phyloP scores from a whole-genome alignment of 176 grass and related monocot genomes.

The Musa acuminata region DNA sequence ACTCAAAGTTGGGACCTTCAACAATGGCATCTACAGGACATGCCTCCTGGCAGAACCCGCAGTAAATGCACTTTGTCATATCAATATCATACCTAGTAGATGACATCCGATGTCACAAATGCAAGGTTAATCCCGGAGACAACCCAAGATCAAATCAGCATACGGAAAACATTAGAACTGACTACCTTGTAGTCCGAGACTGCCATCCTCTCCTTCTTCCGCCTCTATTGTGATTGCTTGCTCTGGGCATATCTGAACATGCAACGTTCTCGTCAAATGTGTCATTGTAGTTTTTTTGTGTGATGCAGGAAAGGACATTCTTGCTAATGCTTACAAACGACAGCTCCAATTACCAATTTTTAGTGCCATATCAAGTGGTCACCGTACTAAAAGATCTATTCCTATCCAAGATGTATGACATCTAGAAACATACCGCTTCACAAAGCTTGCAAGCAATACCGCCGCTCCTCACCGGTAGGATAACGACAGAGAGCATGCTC shows the following conservation, averaged over 20 bases:
- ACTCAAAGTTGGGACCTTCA: slow-evolving; percentile 97
- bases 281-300: no score
- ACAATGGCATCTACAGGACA: slow-evolving; percentile 99
- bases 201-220: slow-evolving; percentile 97
- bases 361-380: no score
- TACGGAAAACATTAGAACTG: neutral
- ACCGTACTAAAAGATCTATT: no score
- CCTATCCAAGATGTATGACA: slow-evolving; percentile 2
- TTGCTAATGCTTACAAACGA: no score
- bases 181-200: slow-evolving; percentile 83
- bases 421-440: slow-evolving; percentile 65
- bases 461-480: slow-evolving; percentile 86
- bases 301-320: no score
- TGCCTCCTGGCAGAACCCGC: slow-evolving; percentile 95
- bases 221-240: slow-evolving; percentile 98
- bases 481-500: slow-evolving; percentile 95
- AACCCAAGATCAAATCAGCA: neutral
- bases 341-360: no score
- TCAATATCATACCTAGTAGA: slow-evolving; percentile 77
- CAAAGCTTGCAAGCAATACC: slow-evolving; percentile 99
- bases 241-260: slow-evolving; percentile 80
- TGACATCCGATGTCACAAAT: neutral
- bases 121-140: neutral
- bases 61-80: slow-evolving; percentile 99
- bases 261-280: neutral